Evolutionary conservation across 2,329 filamentous ascomycete species (phyloP).

Genomic region (Aspergillus quadrilineatus): DNA sequence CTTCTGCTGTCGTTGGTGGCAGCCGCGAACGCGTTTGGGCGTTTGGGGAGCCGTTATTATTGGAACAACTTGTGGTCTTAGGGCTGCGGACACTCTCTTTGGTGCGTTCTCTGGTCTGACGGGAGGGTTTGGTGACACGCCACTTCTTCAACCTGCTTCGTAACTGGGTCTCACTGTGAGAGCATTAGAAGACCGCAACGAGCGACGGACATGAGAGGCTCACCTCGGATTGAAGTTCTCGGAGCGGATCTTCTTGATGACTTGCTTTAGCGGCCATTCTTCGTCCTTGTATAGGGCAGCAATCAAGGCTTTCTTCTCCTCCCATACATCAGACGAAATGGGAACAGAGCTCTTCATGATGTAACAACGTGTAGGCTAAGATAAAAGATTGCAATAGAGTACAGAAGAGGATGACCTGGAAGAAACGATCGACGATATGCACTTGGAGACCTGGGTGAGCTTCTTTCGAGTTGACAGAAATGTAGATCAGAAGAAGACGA

Average conservation of each 20-base stretch:
- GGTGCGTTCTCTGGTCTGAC: slow-evolving; percentile 35
- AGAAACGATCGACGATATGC: neutral
- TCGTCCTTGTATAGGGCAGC: slow-evolving; percentile 44
- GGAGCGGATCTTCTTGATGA: slow-evolving; percentile 46
- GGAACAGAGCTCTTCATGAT: slow-evolving; percentile 46
- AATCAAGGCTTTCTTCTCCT: slow-evolving; percentile 44
- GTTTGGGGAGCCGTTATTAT: slow-evolving; percentile 15
- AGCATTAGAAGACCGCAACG: slow-evolving; percentile 4
- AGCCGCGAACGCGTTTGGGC: slow-evolving; percentile 11
- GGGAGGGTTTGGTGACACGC: slow-evolving; percentile 47
- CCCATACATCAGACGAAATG: slow-evolving; percentile 46
- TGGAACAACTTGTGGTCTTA: slow-evolving; percentile 14
- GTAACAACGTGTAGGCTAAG: neutral
- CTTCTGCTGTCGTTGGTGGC: slow-evolving; percentile 5
- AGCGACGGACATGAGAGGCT: neutral
- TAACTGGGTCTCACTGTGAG: slow-evolving; percentile 44
- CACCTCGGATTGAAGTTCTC: slow-evolving; percentile 46
- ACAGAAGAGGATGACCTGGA: neutral
- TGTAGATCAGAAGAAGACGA: slow-evolving; percentile 10
- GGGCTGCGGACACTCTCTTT: slow-evolving; percentile 24
- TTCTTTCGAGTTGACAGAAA: slow-evolving; percentile 5
- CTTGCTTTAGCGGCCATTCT: slow-evolving; percentile 47
- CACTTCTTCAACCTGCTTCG: slow-evolving; percentile 47
- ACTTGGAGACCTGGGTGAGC: neutral
- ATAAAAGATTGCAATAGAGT: too few species aligned